Percentiles rank a stretch among this genome's conserved stretches.
Conservation (phyloP, 73 alveolate genomes). For the Paramecium sexaurelia region DNA sequence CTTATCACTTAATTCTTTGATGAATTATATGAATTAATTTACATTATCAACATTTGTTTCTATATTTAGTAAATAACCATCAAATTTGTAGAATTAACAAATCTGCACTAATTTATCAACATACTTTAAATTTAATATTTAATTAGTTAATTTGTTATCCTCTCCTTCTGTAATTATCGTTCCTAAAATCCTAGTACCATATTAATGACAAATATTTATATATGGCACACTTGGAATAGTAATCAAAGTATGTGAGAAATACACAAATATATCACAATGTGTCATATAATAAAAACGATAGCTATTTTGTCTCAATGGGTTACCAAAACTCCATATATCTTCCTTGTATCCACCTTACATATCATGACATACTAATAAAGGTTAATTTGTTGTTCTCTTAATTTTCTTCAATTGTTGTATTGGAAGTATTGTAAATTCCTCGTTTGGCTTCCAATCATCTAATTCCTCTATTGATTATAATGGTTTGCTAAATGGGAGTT, state of each 20-base stretch:
- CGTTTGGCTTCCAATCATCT: conserved; percentile 32
- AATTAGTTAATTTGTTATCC: neutral
- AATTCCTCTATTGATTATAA: conserved; percentile 7
- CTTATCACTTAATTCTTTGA: conserved; percentile 60
- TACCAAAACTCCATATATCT: conserved; percentile 56
- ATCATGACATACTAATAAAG: conserved; percentile 64
- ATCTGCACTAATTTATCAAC: conserved; percentile 72
- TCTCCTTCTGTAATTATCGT: conserved; percentile 68
- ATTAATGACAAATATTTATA: conserved; percentile 70
- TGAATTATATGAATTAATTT: conserved; percentile 60
- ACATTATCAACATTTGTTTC: conserved; percentile 72
- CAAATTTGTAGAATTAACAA: conserved; percentile 74
- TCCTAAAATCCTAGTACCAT: conserved; percentile 77
- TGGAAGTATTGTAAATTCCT: neutral
- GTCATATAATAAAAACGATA: conserved; percentile 77
- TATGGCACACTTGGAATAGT: conserved; percentile 77
- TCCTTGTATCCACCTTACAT: conserved; percentile 62
- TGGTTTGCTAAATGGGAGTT: conserved; percentile 38
- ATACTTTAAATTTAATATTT: neutral
- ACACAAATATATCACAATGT: conserved; percentile 76
- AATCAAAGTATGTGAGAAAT: conserved; percentile 77
- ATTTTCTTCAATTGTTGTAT: neutral
- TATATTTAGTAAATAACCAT: conserved; percentile 81
- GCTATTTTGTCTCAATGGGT: conserved; percentile 41
- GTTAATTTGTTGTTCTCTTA: conserved; percentile 16